Evolutionary conservation across 2,329 filamentous ascomycete species (phyloP), one percentile per base, ranked within the genome.

Genomic region (Polychaeton citri): DNA sequence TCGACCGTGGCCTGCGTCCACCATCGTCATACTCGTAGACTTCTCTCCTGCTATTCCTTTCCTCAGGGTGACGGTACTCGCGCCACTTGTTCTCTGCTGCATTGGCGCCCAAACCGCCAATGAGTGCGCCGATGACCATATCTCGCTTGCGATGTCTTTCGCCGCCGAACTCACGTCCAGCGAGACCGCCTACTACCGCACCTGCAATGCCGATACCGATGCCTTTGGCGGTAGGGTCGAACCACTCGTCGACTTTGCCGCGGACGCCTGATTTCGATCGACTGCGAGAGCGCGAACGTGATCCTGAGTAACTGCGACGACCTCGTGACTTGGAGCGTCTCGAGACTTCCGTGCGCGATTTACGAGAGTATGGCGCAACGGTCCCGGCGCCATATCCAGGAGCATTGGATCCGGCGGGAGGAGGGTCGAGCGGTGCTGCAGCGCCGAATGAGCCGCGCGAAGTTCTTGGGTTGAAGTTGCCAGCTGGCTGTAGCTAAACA

Each of bases 71-170:
- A 21, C 44, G 42, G 35, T 45, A 50, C 30, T 54, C 46, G 26
- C 38, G 38, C 36, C 40, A 56, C 39, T 54, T 52, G 34, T 54
- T 52, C 44, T 55, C 54, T 2, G 50, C 50, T 15, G 44, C 39
- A 37, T 58, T 58, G 16, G 53, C 52, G 6, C 48, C 52, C 6
- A 58, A 40, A 10, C 52, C 55, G 10, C 55, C 55, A 10, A 58
- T 44, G 9, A 57, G 37, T 15, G 54, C 54, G 9, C 55, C 55
- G 13, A 56, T 43, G 20, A 55, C 39, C 12, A 53, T 51, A 39
- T 58, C 55, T 18, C 53, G 47, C 33, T 53, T 49, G 34, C 47
- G 47, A 30, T 54, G 47, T 40, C 47, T 41, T 20, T 38, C 36
- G 33, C 33, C 38, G 26, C 54, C 53, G 20, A 57, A 50, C 33